These are phyloP conservation scores for Houttuynia cordata DNA, from an alignment of 164 flowering plant species.

Conservation along the genomic window DNA sequence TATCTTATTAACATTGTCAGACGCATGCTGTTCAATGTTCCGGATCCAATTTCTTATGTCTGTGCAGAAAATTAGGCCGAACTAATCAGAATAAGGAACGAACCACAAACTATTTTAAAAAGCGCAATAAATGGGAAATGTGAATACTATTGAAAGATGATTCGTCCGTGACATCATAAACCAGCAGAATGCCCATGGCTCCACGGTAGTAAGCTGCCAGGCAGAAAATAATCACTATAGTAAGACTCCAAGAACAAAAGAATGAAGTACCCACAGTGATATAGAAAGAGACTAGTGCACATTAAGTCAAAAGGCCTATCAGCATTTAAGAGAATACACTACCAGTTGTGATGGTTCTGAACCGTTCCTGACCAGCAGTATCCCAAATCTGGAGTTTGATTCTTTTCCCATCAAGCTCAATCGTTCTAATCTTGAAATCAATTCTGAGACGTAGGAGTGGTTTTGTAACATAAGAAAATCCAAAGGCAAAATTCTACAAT, in stretches of 20 bases:
- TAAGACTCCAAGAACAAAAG: not conserved
- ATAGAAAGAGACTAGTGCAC: not conserved
- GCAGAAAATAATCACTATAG: conserved; percentile 1
- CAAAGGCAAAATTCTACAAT: not conserved
- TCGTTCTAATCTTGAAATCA: conserved; percentile 82
- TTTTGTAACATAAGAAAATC: not conserved
- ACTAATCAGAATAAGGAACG: not conserved
- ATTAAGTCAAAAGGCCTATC: not conserved
- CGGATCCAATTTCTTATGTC: conserved; percentile 90
- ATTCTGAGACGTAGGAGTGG: conserved; percentile 25
- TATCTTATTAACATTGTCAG: conserved; percentile 86
- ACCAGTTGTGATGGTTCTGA: conserved; percentile 85
- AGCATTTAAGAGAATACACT: not conserved
- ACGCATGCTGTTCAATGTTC: conserved; percentile 84
- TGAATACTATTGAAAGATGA: conserved; percentile 75
- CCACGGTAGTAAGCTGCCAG: conserved; percentile 87
- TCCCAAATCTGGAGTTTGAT: conserved; percentile 93
- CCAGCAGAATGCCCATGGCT: conserved; percentile 88
- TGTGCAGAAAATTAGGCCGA: conserved; percentile 6
- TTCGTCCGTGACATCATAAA: conserved; percentile 81
- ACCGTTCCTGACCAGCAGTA: conserved; percentile 92
- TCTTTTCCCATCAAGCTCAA: conserved; percentile 76
- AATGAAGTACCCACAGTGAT: not conserved
- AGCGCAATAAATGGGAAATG: conserved; percentile 2
- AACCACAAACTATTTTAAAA: not conserved